Evolutionary conservation across 1,284 basidiomycete genomes (phyloP), one percentile per base, ranked within the genome.

Genomic region (Papiliotrema nemorosa): DNA sequence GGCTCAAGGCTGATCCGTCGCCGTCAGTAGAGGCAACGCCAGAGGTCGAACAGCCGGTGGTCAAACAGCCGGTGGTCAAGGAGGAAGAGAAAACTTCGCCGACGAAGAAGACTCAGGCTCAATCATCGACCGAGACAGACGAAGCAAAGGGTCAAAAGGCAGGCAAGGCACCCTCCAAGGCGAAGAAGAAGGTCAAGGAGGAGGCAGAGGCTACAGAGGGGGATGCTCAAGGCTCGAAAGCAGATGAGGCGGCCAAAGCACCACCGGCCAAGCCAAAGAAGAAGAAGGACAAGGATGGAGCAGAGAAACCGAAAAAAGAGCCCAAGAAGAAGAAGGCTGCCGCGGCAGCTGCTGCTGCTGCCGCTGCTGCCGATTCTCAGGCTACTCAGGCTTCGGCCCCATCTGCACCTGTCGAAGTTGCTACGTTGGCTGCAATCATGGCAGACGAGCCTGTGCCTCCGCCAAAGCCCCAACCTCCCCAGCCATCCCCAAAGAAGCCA

Each of bases 151-250:
- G 21, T 26, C 29, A 31, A 24, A 40, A 40, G 39, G 39, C 4
- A 14, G 39, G 39, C 5, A 40, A 40, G 22, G 14, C 7, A 7
- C 35, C 10, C 6, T 7, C n/a, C 22, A 42, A 39, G 29, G 41
- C 35, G 48, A 50, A 44, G 31, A 49, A 50, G 24, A 52, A 47
- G 47, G 40, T 35, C 37, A 44, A 41, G 37, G 20, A 25, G 18
- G 35, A 37, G 14, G 34, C 41, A 22, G 47, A 25, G 35, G 91
- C 90, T 77, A 90, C 88, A 5, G 93, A 79, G 78, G 93, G 10
- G 16, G 40, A 42, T 14, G 40, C 10, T 3, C 24, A 42, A 16
- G 24, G n/a, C 9, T 27, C 40, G 26, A 26, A 16, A 4, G 24
- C 40, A 27, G 24, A 22, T 3, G 24, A 10, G 5, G 9, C 40